phyloP scores from a whole-genome alignment of 208 protist genomes.

The Trypanosoma avium region DNA sequence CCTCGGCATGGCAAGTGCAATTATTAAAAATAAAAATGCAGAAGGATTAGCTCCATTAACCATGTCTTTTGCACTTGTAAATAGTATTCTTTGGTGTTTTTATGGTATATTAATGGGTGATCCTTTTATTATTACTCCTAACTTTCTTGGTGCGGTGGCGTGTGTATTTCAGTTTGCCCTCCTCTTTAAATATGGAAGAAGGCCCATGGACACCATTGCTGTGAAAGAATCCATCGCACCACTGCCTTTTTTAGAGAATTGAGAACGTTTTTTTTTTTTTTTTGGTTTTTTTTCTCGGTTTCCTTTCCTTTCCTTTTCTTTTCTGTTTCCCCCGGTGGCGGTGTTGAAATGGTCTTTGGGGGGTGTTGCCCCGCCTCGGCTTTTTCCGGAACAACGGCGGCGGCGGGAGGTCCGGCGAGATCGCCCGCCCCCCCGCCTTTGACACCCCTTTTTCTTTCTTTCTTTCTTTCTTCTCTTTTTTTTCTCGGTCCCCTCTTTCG shows the following conservation, averaged over 20 bases:
- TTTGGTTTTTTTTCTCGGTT: neutral
- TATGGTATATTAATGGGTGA: conserved; percentile 50
- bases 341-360: too few relatives aligned
- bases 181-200: conserved; percentile 51
- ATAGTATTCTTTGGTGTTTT: conserved; percentile 59
- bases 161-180: conserved; percentile 58
- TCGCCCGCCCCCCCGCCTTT: too few relatives aligned
- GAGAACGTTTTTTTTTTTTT: too few relatives aligned
- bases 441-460: neutral
- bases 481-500: neutral
- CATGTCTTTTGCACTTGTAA: conserved; percentile 42
- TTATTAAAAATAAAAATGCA: conserved; percentile 63
- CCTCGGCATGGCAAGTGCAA: conserved; percentile 48
- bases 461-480: neutral
- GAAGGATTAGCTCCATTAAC: conserved; percentile 51
- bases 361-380: too few relatives aligned
- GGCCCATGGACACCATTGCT: conserved; percentile 13
- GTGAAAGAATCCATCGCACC: conserved; percentile 23
- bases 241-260: conserved; percentile 19
- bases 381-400: too few relatives aligned
- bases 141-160: conserved; percentile 42
- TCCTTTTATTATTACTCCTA: conserved; percentile 52
- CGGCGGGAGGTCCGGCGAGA: too few relatives aligned
- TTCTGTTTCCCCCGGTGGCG: too few relatives aligned
- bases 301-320: neutral